These are phyloP conservation scores for Penicillium sp. DNA, from an alignment of 2,329 filamentous ascomycete genomes.

Conservation along the genomic window DNA sequence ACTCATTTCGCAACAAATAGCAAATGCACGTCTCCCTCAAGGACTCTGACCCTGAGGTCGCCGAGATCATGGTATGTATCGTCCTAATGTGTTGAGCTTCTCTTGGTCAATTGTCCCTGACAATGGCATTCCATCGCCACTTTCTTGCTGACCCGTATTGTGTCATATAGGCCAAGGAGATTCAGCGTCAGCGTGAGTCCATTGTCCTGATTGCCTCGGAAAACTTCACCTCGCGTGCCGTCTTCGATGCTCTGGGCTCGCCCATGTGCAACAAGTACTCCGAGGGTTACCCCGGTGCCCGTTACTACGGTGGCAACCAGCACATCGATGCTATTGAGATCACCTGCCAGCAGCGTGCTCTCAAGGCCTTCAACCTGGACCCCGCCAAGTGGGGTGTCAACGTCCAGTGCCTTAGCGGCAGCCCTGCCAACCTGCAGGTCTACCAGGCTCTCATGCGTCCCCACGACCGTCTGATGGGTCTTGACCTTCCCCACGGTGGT, in stretches of 20 bases:
- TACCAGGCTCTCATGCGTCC: conserved; percentile 94
- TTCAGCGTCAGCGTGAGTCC: conserved; percentile 96
- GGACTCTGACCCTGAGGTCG: conserved; percentile 91
- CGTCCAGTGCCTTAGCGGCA: conserved; percentile 90
- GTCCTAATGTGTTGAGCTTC: conserved; percentile 1
- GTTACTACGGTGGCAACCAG: conserved; percentile 99
- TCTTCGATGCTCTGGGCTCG: conserved; percentile 94
- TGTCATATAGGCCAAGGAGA: conserved; percentile 72
- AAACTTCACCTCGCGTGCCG: conserved; percentile 97
- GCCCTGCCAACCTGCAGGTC: conserved; percentile 94
- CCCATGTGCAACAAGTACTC: conserved; percentile 99
- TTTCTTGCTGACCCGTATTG: conserved; percentile 33
- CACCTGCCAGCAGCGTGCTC: conserved; percentile 90
- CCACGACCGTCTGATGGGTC: conserved; percentile 94
- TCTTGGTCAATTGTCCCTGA: neutral
- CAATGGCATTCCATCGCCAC: neutral
- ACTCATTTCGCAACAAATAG: conserved; percentile 52
- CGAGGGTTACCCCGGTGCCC: conserved; percentile 94
- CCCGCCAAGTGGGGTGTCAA: conserved; percentile 96
- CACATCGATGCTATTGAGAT: conserved; percentile 96
- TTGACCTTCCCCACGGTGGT: conserved; percentile 94
- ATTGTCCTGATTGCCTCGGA: conserved; percentile 98
- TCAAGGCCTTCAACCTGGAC: conserved; percentile 87
- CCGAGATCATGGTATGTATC: conserved; percentile 83
- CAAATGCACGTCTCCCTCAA: conserved; percentile 95